These are phyloP conservation scores for Clavispora carvajalis DNA, from an alignment of 805 yeast species.

Conservation along the genomic window DNA sequence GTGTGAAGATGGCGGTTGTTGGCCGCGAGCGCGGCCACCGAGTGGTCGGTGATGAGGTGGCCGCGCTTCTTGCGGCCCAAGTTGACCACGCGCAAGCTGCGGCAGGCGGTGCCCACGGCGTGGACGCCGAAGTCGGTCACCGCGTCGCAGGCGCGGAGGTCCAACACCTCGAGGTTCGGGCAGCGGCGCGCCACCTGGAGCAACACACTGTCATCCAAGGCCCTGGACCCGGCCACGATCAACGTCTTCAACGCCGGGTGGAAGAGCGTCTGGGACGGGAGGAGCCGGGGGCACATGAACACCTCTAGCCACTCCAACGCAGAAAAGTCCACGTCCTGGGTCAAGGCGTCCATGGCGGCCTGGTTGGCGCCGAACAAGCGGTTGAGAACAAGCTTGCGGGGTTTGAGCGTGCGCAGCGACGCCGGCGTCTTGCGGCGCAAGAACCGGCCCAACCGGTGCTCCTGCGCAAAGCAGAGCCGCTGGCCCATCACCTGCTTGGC, in stretches of 20 bases:
- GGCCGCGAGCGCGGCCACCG: constrained; percentile 52
- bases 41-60: constrained; percentile 62
- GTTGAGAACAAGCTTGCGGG: constrained; percentile 56
- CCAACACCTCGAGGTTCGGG: constrained; percentile 59
- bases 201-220: constrained; percentile 57
- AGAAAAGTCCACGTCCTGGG: constrained; percentile 37
- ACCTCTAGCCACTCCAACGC: constrained; percentile 67
- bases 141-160: constrained; percentile 77
- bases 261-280: constrained; percentile 43
- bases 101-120: constrained; percentile 59
- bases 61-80: constrained; percentile 75
- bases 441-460: constrained; percentile 40
- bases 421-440: constrained; percentile 2
- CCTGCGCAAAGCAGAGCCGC: constrained; percentile 50
- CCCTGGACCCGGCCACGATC: constrained; percentile 66
- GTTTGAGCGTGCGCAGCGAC: constrained; percentile 11
- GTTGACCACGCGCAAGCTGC: constrained; percentile 53
- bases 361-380: constrained; percentile 56
- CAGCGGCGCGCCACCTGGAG: constrained; percentile 47
- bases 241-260: constrained; percentile 33
- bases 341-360: constrained; percentile 45
- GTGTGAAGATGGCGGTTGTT: constrained; percentile 55
- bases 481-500: constrained; percentile 52
- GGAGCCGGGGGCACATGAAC: constrained; percentile 71
- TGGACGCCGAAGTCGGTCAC: constrained; percentile 74